These are phyloP conservation scores for Ceratobasidium sp. DNA, from an alignment of 1,284 basidiomycete genomes.

Conservation along the genomic window DNA sequence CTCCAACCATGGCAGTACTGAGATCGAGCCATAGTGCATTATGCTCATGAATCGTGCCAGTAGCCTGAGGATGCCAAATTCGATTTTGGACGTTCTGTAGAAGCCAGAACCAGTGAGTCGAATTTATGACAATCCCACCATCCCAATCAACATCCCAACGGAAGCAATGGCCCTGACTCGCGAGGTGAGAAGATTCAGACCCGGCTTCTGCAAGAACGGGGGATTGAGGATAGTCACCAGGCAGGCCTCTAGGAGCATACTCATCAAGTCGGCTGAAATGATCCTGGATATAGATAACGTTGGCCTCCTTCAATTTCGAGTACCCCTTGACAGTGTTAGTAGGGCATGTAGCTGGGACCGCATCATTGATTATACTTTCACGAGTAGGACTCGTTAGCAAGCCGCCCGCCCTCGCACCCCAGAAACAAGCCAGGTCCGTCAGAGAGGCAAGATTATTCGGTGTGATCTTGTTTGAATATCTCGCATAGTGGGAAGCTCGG, in stretches of 20 bases:
- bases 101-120: not conserved
- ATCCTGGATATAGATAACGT: too few species aligned
- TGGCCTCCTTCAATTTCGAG: too few species aligned
- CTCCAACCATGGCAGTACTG: not conserved
- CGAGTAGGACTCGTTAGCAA: not conserved
- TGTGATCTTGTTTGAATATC: not conserved
- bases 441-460: not conserved
- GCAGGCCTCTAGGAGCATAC: too few species aligned
- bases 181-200: not conserved
- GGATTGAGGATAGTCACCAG: not conserved
- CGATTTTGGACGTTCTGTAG: not conserved
- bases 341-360: too few species aligned
- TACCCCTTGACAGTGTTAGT: too few species aligned
- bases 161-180: not conserved
- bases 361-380: too few species aligned
- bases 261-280: too few species aligned
- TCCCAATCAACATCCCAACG: not conserved
- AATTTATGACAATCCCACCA: not conserved
- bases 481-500: not conserved
- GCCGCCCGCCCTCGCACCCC: not conserved
- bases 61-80: not conserved
- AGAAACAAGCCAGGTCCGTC: not conserved
- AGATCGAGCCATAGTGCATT: not conserved
- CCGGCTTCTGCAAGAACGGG: not conserved
- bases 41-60: not conserved